Evolutionary conservation across 805 yeast genomes (phyloP).

Genomic region (Teunomyces pallodes): DNA sequence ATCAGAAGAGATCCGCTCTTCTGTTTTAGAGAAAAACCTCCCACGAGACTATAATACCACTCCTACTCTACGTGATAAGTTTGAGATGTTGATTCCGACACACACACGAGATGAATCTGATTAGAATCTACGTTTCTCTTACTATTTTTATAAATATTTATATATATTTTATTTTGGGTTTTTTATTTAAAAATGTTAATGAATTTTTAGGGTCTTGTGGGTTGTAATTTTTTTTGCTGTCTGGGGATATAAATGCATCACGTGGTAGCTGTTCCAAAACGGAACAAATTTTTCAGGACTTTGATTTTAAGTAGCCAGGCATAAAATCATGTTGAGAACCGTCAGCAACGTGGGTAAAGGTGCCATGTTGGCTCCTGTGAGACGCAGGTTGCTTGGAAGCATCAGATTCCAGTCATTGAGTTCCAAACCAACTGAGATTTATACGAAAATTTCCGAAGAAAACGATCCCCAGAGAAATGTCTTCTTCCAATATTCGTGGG

Average conservation of each 20-base stretch:
- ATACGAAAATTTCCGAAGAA: constrained; percentile 57
- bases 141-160: too few relatives aligned
- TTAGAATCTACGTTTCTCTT: not conserved
- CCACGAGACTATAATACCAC: constrained; percentile 2
- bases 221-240: too few relatives aligned
- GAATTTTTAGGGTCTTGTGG: not conserved
- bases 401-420: not conserved
- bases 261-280: not conserved
- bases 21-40: constrained; percentile 11
- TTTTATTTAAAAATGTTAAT: not conserved
- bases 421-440: constrained; percentile 34
- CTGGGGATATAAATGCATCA: not conserved
- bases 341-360: not conserved
- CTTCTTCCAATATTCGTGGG: constrained; percentile 91
- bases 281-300: constrained; percentile 1
- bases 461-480: constrained; percentile 65
- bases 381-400: not conserved
- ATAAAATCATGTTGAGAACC: constrained; percentile 2
- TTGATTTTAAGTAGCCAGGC: not conserved
- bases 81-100: constrained; percentile 30
- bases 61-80: constrained; percentile 42
- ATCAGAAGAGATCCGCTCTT: constrained; percentile 14
- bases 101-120: constrained; percentile 18
- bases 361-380: not conserved
- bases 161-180: too few relatives aligned